A percentile compares a stretch with the other conserved stretches of the same genome.
These are phyloP conservation scores for Ophiocordyceps australis DNA, from an alignment of 2,329 filamentous ascomycete species.

Conservation along the genomic window DNA sequence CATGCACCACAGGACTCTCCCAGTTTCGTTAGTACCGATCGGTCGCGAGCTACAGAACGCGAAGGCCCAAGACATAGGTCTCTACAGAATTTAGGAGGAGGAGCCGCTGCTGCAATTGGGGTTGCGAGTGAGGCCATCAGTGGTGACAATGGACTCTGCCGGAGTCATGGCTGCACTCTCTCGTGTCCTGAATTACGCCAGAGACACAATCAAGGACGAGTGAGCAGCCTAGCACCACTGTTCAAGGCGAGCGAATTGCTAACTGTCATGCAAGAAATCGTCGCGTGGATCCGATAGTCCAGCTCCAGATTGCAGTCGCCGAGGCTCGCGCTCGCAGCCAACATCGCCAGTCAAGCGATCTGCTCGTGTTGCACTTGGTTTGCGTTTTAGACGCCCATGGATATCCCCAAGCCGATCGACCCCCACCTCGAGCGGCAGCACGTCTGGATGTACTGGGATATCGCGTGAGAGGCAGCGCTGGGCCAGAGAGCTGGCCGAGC, in stretches of 20 bases:
- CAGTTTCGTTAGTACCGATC: too few species aligned
- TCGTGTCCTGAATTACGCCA: constrained; percentile 4
- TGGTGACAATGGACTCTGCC: too few species aligned
- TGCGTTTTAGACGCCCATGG: constrained; percentile 9
- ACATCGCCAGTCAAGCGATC: constrained; percentile 7
- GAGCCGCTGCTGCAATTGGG: too few species aligned
- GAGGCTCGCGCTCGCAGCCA: constrained; percentile 8
- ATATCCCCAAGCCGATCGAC: constrained; percentile 6
- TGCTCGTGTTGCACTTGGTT: constrained; percentile 6
- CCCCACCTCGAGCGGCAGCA: too few species aligned
- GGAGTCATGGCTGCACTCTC: neutral
- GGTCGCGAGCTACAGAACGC: too few species aligned
- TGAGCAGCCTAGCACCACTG: too few species aligned
- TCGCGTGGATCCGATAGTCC: constrained; percentile 2
- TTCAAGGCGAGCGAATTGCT: too few species aligned
- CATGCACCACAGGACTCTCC: too few species aligned
- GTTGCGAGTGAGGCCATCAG: too few species aligned
- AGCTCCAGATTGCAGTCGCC: constrained; percentile 3
- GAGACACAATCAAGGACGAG: constrained; percentile 1
- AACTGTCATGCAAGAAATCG: neutral
- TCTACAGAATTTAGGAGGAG: too few species aligned
- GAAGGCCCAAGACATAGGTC: too few species aligned
- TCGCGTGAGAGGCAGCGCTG: constrained; percentile 12
- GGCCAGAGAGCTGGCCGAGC: constrained; percentile 11
- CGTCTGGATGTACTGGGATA: too few species aligned